Evolutionary conservation across 208 protist species (phyloP).

Genomic region (Naegleria lovaniensis): DNA sequence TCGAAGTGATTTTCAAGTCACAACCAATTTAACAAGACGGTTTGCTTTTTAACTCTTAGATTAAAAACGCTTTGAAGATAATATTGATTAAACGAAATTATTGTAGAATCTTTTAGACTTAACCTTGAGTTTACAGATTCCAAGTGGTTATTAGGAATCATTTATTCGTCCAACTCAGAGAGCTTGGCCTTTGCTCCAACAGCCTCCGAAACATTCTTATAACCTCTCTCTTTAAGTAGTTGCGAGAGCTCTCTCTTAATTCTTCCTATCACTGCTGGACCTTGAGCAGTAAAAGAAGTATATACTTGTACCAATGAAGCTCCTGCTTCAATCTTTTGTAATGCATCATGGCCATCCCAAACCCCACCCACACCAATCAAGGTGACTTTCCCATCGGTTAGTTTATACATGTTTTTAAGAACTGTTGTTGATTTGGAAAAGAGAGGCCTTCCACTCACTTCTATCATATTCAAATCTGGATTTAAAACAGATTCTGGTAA

Average conservation of each 20-base stretch:
- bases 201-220: slow-evolving; percentile 40
- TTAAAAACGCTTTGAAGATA: too few species aligned
- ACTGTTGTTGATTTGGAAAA: slow-evolving; percentile 34
- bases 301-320: slow-evolving; percentile 58
- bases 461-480: slow-evolving; percentile 24
- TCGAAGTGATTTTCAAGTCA: too few species aligned
- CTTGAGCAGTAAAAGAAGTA: slow-evolving; percentile 42
- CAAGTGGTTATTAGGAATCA: too few species aligned
- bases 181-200: slow-evolving; percentile 36
- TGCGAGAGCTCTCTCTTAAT: slow-evolving; percentile 46
- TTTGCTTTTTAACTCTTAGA: too few species aligned
- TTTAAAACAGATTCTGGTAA: background rate
- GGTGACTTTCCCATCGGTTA: slow-evolving; percentile 46
- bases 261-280: slow-evolving; percentile 38
- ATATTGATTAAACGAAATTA: too few species aligned
- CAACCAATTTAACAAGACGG: too few species aligned
- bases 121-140: too few species aligned
- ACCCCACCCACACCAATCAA: slow-evolving; percentile 59
- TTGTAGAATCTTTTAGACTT: too few species aligned
- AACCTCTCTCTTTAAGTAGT: slow-evolving; percentile 42
- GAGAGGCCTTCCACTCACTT: slow-evolving; percentile 47
- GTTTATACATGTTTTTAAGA: slow-evolving; percentile 46
- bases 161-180: too few species aligned
- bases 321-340: slow-evolving; percentile 51
- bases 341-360: slow-evolving; percentile 43